A percentile compares a stretch with the other conserved stretches of the same genome.
phyloP scores from a whole-genome alignment of 1,284 basidiomycete species.

The Wallemia ichthyophaga region DNA sequence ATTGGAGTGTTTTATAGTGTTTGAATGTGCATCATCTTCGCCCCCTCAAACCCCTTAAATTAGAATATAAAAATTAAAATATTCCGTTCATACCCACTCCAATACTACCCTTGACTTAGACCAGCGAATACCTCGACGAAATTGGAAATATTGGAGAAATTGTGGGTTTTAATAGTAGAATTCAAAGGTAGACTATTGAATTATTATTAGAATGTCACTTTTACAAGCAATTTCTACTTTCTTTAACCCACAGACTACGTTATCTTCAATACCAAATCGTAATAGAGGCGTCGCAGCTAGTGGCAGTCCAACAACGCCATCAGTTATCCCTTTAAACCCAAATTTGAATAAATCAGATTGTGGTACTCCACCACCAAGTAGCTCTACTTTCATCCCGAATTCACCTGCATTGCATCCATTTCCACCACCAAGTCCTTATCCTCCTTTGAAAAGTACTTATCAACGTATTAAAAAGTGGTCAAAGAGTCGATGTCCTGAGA shows the following conservation, averaged over 20 bases:
- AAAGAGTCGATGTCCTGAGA: conserved; percentile 49
- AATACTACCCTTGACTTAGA: background rate
- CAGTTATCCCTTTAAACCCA: background rate
- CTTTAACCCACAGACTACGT: background rate
- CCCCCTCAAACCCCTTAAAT: too few species aligned
- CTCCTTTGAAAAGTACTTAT: conserved; percentile 47
- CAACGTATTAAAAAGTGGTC: conserved; percentile 44
- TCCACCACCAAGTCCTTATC: conserved; percentile 19
- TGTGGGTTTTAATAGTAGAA: background rate
- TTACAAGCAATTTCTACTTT: background rate
- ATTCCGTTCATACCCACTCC: background rate
- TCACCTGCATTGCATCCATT: background rate
- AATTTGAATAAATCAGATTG: background rate
- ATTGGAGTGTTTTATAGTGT: too few species aligned
- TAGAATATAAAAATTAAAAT: background rate
- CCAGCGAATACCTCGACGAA: background rate
- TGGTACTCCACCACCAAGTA: background rate
- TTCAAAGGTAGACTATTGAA: background rate
- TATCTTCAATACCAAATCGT: background rate
- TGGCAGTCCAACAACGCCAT: background rate
- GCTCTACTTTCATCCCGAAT: background rate
- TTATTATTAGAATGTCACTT: background rate
- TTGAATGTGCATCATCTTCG: too few species aligned
- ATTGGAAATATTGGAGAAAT: background rate
- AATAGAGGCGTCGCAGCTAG: background rate